These are phyloP conservation scores for Canavalia ensiformis DNA, from an alignment of 306 rosid genomes.

Conservation along the genomic window DNA sequence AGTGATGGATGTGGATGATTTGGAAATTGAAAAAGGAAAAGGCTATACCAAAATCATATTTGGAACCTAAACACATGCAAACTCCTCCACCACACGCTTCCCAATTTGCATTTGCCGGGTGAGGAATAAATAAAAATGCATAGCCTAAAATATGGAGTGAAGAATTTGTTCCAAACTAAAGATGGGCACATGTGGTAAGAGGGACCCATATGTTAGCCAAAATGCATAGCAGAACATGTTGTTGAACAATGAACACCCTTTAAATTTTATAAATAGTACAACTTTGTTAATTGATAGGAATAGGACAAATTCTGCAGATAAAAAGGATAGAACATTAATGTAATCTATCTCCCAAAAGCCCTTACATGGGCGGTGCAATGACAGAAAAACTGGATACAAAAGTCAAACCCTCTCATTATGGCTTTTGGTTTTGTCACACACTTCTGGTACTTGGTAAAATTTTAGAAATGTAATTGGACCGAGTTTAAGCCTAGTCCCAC, in stretches of 20 bases:
- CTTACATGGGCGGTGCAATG: constrained; percentile 70
- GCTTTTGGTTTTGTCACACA: constrained; percentile 38
- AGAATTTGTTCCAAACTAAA: constrained; percentile 44
- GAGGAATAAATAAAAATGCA: constrained; percentile 39
- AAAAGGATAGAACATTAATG: constrained; percentile 44
- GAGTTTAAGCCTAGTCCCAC: constrained; percentile 31
- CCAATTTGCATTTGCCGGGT: constrained; percentile 45
- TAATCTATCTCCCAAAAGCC: constrained; percentile 57
- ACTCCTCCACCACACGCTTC: constrained; percentile 29
- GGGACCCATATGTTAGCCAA: constrained; percentile 68
- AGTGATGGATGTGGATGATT: not conserved
- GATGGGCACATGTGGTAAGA: constrained; percentile 40
- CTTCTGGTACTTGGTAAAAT: constrained; percentile 44
- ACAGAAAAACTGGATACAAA: constrained; percentile 51
- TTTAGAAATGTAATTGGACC: constrained; percentile 44
- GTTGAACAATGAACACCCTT: constrained; percentile 44
- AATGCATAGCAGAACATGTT: constrained; percentile 51
- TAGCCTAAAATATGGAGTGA: constrained; percentile 42
- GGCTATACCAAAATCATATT: constrained; percentile 34
- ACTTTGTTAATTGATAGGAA: constrained; percentile 53
- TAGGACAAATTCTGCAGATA: constrained; percentile 54
- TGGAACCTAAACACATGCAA: constrained; percentile 44
- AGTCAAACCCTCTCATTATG: constrained; percentile 60
- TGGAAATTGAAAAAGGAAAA: constrained; percentile 38
- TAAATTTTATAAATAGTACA: constrained; percentile 32